Percentiles rank a stretch among this genome's conserved stretches.
These are phyloP conservation scores for Orbilia oligospora DNA, from an alignment of 2,329 filamentous ascomycete genomes.

Conservation along the genomic window DNA sequence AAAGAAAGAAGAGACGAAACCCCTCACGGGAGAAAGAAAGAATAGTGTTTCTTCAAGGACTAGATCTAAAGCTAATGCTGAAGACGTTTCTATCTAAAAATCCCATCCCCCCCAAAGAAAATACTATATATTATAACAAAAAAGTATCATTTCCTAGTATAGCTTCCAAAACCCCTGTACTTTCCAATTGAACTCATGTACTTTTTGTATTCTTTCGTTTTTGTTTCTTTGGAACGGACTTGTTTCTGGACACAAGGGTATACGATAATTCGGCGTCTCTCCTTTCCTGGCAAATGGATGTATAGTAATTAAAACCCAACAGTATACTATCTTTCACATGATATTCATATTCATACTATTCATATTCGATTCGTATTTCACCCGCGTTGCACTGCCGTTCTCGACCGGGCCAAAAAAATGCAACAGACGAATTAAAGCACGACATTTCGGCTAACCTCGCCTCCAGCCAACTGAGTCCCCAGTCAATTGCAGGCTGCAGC, in stretches of 20 bases:
- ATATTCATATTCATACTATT: too few species aligned
- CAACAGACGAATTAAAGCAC: conserved; percentile 10
- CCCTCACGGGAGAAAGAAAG: conserved; percentile 26
- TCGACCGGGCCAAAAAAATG: conserved; percentile 5
- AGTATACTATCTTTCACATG: conserved; percentile 1
- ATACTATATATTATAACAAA: too few species aligned
- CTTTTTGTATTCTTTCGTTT: background rate
- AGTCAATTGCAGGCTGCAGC: background rate
- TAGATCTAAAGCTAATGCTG: conserved; percentile 42
- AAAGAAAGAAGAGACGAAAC: conserved; percentile 40
- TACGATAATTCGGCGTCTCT: conserved; percentile 32
- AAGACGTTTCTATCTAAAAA: conserved; percentile 32
- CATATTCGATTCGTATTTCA: too few species aligned
- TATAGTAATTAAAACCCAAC: conserved; percentile 25
- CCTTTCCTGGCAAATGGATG: conserved; percentile 26
- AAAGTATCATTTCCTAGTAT: background rate
- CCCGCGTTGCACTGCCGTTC: background rate
- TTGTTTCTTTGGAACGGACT: conserved; percentile 14
- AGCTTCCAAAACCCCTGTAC: background rate
- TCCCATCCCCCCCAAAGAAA: too few species aligned
- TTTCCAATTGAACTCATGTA: background rate
- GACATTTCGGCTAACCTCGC: conserved; percentile 35
- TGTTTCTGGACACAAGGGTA: conserved; percentile 3
- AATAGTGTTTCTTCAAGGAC: conserved; percentile 49
- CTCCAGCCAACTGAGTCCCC: background rate